Conservation (phyloP, 2,329 filamentous ascomycete species). For the Westerdykella sp. region DNA sequence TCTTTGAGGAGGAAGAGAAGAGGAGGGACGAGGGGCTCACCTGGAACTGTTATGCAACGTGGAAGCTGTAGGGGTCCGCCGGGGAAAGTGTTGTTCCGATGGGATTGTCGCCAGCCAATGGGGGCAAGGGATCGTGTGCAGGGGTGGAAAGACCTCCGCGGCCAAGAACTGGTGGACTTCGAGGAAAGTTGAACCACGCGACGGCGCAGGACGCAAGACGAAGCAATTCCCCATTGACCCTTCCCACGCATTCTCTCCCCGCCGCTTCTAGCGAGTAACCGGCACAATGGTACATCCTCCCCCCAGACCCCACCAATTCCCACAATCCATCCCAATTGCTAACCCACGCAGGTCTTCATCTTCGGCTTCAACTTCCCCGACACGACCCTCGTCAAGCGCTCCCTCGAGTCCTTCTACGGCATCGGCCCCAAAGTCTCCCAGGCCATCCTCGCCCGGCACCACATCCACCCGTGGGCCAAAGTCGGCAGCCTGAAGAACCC, state of each 20-base stretch:
- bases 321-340: too few relatives aligned
- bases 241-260: too few relatives aligned
- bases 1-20: neutral
- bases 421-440: slow-evolving; percentile 43
- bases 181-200: neutral
- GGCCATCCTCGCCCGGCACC: slow-evolving; percentile 79
- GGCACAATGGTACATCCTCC: too few relatives aligned
- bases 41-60: slow-evolving; percentile 23
- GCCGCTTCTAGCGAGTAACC: too few relatives aligned
- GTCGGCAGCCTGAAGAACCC: slow-evolving; percentile 68
- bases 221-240: neutral
- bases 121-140: neutral
- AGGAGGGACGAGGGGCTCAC: neutral
- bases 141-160: neutral
- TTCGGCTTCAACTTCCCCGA: slow-evolving; percentile 82
- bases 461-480: slow-evolving; percentile 77
- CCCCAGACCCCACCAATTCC: too few relatives aligned
- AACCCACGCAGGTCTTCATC: slow-evolving; percentile 64
- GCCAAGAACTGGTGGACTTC: neutral
- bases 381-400: slow-evolving; percentile 61
- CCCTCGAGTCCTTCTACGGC: slow-evolving; percentile 50
- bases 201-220: neutral
- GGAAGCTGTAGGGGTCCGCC: neutral
- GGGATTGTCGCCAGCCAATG: neutral
- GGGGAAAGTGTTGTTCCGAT: neutral